Conservation (phyloP, 805 yeast species). For the Blastobotrys americana region DNA sequence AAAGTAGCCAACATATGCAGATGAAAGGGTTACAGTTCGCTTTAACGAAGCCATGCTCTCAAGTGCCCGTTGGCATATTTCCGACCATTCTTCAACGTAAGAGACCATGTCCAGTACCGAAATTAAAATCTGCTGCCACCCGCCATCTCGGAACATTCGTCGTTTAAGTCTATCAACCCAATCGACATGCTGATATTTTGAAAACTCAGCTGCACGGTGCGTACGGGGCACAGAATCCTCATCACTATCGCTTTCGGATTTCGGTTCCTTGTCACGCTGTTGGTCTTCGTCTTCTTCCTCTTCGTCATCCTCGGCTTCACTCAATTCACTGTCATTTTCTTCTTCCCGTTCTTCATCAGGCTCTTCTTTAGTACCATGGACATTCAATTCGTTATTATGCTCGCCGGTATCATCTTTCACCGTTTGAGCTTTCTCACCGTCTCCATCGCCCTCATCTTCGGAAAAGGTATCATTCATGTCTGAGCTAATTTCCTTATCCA, state of each 20-base stretch:
- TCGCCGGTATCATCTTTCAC: constrained; percentile 20
- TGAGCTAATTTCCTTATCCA: constrained; percentile 16
- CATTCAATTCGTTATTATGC: not conserved
- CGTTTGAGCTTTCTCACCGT: constrained; percentile 15
- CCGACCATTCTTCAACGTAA: constrained; percentile 47
- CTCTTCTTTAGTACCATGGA: constrained; percentile 10
- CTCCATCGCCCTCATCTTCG: constrained; percentile 27
- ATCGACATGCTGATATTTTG: constrained; percentile 20
- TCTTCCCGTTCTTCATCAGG: constrained; percentile 25
- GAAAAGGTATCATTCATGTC: constrained; percentile 25
- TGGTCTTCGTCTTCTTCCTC: constrained; percentile 18
- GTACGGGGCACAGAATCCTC: constrained; percentile 20
- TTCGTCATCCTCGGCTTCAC: constrained; percentile 29
- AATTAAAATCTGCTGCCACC: constrained; percentile 72
- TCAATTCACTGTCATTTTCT: constrained; percentile 18
- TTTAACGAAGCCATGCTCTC: constrained; percentile 49
- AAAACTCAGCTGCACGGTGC: constrained; percentile 15
- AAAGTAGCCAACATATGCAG: constrained; percentile 51
- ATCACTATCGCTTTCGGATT: constrained; percentile 25
- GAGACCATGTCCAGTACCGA: constrained; percentile 63
- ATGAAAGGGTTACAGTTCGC: constrained; percentile 40
- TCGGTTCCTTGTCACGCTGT: constrained; percentile 26
- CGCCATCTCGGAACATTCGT: constrained; percentile 73
- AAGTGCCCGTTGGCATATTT: constrained; percentile 44
- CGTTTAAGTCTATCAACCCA: constrained; percentile 77